A percentile compares a stretch with the other conserved stretches of the same genome.
phyloP scores from a whole-genome alignment of 2,329 filamentous ascomycete genomes.

The Ilyonectria sp. region DNA sequence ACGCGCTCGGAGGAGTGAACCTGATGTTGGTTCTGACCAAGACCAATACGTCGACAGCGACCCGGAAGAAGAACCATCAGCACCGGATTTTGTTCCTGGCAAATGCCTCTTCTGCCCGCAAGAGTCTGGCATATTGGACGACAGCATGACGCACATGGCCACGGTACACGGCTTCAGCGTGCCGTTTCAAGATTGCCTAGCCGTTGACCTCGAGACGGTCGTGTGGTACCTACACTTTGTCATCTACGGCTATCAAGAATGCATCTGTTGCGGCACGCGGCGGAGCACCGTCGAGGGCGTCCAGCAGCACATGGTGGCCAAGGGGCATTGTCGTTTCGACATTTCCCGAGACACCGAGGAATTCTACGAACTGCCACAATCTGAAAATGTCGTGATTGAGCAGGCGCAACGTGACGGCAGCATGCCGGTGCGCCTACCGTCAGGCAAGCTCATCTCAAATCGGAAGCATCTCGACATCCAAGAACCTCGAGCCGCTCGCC shows the following conservation, averaged over 20 bases:
- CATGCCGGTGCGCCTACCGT: constrained; percentile 17
- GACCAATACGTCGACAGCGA: constrained; percentile 11
- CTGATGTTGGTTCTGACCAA: background rate
- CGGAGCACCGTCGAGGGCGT: constrained; percentile 60
- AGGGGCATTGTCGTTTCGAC: constrained; percentile 65
- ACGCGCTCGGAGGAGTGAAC: background rate
- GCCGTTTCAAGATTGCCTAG: constrained; percentile 56
- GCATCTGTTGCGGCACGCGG: constrained; percentile 64
- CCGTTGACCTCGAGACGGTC: constrained; percentile 62
- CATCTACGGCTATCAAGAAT: constrained; percentile 65
- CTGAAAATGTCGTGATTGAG: background rate
- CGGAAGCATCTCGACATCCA: constrained; percentile 23
- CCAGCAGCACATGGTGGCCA: constrained; percentile 67
- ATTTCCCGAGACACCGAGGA: constrained; percentile 57
- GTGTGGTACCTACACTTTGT: constrained; percentile 64
- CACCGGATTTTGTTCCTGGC: constrained; percentile 46
- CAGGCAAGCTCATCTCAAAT: constrained; percentile 21
- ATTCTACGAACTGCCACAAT: constrained; percentile 55
- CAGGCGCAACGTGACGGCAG: constrained; percentile 10
- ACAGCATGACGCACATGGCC: constrained; percentile 65
- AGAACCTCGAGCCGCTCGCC: constrained; percentile 25
- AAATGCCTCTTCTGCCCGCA: constrained; percentile 62
- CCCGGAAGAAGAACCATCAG: constrained; percentile 4
- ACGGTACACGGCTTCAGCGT: constrained; percentile 63
- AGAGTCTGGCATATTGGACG: constrained; percentile 49